Base-by-base conservation (phyloP, 148 eudicot species). In the Chenopodium quinoa region DNA sequence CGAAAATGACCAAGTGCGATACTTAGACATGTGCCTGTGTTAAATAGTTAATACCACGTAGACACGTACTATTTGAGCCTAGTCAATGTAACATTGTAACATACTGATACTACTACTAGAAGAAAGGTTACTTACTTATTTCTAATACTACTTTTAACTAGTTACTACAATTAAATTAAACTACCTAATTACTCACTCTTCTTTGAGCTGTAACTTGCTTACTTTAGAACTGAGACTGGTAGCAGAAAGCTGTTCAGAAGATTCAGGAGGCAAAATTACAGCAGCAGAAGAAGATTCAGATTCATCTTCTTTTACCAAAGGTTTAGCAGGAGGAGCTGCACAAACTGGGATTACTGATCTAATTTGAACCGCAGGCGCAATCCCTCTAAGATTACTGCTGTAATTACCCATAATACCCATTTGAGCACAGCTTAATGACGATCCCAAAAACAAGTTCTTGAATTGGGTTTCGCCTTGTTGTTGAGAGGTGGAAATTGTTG, bases 341-440 rank as follows among this genome's bases (percentile, higher is more conserved):
- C 90, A 85, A 62, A 88, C 88, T 81, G 88, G 90, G 54, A 88
- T 81, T 19, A 88, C 76, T 72, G 86, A 88, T 82, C 90, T 83
- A 62, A 88, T 86, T 73, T 85, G 90, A 8, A 88, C 90, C 23
- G 90, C 83, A 19, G 83, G 90, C 9, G 90, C 90, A 71, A 81
- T 79, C 70, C 83, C 71, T 11, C 58, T 76, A 58, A 80, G 82
- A 75, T 75, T 56, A n/a, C 50, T 62, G 52, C 27, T 69, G 75
- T 83, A 81, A 75, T 84, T 80, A 40, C 85, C 84, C 73, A 58
- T 48, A 60, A 79, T 72, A 25, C 85, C 85, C 79, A 70, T 78
- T 73, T 83, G 86, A 40, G 76, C 63, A 76, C 85, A 65, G 16
- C 77, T 62, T 29, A 64, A 72, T 68, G 83, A 50, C 19, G 74